Evolutionary conservation across 1,139 yeast genomes (phyloP).

Genomic region (Kodamaea ohmeri): DNA sequence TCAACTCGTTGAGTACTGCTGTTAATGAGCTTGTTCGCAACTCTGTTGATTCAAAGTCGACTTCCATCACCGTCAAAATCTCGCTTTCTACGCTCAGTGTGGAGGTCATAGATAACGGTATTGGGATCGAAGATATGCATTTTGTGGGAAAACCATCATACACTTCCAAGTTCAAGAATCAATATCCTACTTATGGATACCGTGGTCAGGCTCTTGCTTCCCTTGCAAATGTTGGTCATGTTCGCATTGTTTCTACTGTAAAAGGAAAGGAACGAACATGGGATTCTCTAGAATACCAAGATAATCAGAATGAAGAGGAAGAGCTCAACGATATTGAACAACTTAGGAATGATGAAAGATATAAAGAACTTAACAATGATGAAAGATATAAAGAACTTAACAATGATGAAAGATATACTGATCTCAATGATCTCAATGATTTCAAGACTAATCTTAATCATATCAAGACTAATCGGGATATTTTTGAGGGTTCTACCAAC

Average conservation of each 20-base stretch:
- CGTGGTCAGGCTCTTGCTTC: constrained; percentile 77
- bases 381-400: no score
- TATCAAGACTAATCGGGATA: no score
- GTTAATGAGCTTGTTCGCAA: constrained; percentile 77
- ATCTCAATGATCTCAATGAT: no score
- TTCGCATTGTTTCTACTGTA: constrained; percentile 31
- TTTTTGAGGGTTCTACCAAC: constrained; percentile 1
- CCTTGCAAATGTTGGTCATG: constrained; percentile 37
- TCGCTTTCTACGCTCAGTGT: constrained; percentile 61
- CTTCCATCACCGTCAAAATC: constrained; percentile 57
- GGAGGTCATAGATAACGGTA: constrained; percentile 75
- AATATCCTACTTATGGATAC: constrained; percentile 54
- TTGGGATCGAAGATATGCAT: constrained; percentile 20
- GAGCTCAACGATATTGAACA: not conserved
- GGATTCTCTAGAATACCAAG: no score
- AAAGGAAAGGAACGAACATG: not conserved
- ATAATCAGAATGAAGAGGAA: not conserved
- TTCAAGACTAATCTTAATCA: no score
- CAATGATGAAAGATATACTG: no score
- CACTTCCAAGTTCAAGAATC: no score
- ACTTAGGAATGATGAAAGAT: no score
- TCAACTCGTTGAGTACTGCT: constrained; percentile 32
- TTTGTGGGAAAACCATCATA: not conserved
- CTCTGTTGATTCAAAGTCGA: constrained; percentile 71
- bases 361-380: no score